Conservation (phyloP, 805 yeast species). For the Scheffersomyces amazonensis region DNA sequence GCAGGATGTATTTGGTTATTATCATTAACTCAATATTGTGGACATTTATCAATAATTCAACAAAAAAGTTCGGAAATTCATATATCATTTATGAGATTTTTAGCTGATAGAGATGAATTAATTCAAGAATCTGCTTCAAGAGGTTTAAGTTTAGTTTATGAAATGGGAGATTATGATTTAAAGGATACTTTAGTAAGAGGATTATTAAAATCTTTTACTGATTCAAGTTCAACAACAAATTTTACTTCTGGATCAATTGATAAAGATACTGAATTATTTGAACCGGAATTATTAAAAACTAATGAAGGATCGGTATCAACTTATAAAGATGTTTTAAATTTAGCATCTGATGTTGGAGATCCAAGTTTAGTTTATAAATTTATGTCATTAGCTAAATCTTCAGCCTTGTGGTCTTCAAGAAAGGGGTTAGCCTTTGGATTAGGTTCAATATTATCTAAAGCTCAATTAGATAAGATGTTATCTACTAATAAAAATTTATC, state of each 20-base stretch:
- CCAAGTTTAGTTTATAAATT: conserved; percentile 91
- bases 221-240: conserved; percentile 46
- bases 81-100: conserved; percentile 67
- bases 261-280: conserved; percentile 80
- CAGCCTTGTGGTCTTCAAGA: conserved; percentile 88
- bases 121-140: conserved; percentile 92
- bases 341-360: conserved; percentile 95
- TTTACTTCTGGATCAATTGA: conserved; percentile 66
- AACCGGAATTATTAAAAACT: conserved; percentile 74
- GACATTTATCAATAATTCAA: conserved; percentile 39
- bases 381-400: conserved; percentile 85
- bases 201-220: conserved; percentile 74
- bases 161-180: conserved; percentile 63
- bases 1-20: conserved; percentile 85
- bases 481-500: conserved; percentile 53
- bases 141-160: conserved; percentile 81
- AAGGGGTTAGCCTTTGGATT: conserved; percentile 94
- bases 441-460: conserved; percentile 77
- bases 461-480: conserved; percentile 64
- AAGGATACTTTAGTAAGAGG: conserved; percentile 73
- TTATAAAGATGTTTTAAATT: conserved; percentile 79
- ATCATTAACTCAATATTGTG: conserved; percentile 74
- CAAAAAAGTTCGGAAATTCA: conserved; percentile 61
- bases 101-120: conserved; percentile 79
- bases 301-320: conserved; percentile 87